Percentiles rank a stretch among this genome's conserved stretches.
Conservation (phyloP, 495 filamentous ascomycete species). For the Hypoxylon subgilvum region DNA sequence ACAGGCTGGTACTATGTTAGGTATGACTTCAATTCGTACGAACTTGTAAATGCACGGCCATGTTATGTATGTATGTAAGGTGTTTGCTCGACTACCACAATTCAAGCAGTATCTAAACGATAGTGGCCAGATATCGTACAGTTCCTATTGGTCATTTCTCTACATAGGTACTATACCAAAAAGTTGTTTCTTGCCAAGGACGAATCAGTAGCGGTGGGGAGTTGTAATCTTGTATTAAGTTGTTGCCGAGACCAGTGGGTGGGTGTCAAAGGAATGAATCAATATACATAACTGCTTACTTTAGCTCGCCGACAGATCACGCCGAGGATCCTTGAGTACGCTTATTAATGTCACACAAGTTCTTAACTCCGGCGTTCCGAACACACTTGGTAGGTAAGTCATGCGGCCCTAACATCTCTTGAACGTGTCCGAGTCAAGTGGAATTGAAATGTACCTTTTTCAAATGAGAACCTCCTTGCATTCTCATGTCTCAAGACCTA, state of each 20-base stretch:
- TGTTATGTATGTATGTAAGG: too few species aligned
- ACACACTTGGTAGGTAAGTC: not conserved
- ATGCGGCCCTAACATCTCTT: not conserved
- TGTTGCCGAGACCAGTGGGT: too few species aligned
- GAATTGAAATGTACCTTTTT: constrained; percentile 8
- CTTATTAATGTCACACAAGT: constrained; percentile 1
- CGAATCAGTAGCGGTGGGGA: too few species aligned
- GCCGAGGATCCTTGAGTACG: constrained; percentile 1
- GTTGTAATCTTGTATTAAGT: too few species aligned
- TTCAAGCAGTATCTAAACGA: too few species aligned
- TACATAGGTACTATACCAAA: too few species aligned
- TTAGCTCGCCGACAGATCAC: not conserved
- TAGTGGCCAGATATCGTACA: too few species aligned
- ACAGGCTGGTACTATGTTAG: not conserved
- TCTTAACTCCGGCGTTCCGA: constrained; percentile 20
- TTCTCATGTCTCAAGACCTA: constrained; percentile 8
- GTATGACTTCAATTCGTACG: not conserved
- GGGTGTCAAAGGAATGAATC: too few species aligned
- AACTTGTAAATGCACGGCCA: not conserved
- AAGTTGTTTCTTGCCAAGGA: too few species aligned
- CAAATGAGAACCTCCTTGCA: constrained; percentile 28
- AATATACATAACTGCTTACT: not conserved
- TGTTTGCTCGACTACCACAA: too few species aligned
- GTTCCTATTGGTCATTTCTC: too few species aligned
- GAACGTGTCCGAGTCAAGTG: constrained; percentile 11